Percentiles rank a stretch among this genome's conserved stretches.
phyloP scores from a whole-genome alignment of 2,329 filamentous ascomycete species.

The Beauveria varroae region DNA sequence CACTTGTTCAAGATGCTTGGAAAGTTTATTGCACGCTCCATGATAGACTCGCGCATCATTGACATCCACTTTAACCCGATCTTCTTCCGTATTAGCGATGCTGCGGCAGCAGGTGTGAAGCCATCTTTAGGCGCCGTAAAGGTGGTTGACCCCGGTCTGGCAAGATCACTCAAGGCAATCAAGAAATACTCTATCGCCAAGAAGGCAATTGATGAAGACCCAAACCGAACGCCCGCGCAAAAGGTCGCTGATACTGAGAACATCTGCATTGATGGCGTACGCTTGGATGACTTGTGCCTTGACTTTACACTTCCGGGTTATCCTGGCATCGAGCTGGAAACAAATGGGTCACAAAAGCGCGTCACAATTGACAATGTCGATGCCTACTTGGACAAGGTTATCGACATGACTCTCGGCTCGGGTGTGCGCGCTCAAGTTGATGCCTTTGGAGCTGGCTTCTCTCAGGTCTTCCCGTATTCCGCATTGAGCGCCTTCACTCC shows the following conservation, averaged over 20 bases:
- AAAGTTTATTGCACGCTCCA: slow-evolving; percentile 94
- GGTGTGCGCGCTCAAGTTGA: slow-evolving; percentile 86
- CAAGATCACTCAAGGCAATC: slow-evolving; percentile 75
- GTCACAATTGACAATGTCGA: slow-evolving; percentile 92
- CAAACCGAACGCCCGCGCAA: slow-evolving; percentile 54
- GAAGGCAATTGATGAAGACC: slow-evolving; percentile 70
- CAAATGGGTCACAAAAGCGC: slow-evolving; percentile 63
- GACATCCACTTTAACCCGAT: slow-evolving; percentile 96
- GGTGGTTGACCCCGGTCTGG: slow-evolving; percentile 78
- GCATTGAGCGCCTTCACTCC: slow-evolving; percentile 91
- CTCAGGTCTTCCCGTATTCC: slow-evolving; percentile 91
- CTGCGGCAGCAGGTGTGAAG: slow-evolving; percentile 52
- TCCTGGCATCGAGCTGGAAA: slow-evolving; percentile 72
- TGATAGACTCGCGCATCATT: slow-evolving; percentile 97
- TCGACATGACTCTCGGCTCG: slow-evolving; percentile 83
- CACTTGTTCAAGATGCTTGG: slow-evolving; percentile 89
- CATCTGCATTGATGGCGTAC: slow-evolving; percentile 67
- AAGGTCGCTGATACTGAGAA: slow-evolving; percentile 63
- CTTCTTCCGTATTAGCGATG: slow-evolving; percentile 89
- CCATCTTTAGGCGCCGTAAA: slow-evolving; percentile 87
- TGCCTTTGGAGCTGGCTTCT: slow-evolving; percentile 85
- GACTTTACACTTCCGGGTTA: slow-evolving; percentile 96
- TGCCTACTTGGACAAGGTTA: slow-evolving; percentile 76
- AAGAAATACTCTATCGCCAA: slow-evolving; percentile 82
- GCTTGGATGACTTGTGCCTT: slow-evolving; percentile 78